Evolutionary conservation across 331 rosid species (phyloP).

Genomic region (Telfairia occidentalis): DNA sequence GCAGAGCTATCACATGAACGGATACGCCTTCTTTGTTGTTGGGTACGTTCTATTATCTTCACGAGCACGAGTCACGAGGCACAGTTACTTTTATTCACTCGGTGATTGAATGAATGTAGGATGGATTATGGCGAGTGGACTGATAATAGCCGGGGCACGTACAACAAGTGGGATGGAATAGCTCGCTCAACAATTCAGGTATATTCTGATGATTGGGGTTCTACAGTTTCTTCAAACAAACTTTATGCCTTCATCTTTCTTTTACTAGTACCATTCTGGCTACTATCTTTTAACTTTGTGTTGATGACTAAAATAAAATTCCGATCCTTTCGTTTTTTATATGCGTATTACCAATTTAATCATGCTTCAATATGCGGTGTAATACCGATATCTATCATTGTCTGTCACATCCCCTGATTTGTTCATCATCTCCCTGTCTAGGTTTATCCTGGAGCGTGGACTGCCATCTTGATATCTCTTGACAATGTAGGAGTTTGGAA

Average conservation of each 20-base stretch:
- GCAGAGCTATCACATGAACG: constrained; percentile 77
- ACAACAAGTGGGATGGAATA: constrained; percentile 98
- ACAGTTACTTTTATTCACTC: constrained; percentile 3
- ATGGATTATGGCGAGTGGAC: constrained; percentile 98
- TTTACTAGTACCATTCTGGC: neutral
- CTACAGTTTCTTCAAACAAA: neutral
- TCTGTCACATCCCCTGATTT: neutral
- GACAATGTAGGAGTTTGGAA: constrained; percentile 97
- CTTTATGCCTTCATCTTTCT: neutral
- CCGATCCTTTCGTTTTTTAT: neutral
- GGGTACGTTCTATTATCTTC: constrained; percentile 41
- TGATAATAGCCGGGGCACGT: constrained; percentile 89
- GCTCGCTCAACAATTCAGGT: constrained; percentile 92
- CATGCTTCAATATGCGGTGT: neutral
- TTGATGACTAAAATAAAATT: neutral
- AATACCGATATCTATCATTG: neutral
- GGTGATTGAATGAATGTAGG: constrained; percentile 32
- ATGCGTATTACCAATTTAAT: neutral
- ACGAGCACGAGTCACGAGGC: neutral
- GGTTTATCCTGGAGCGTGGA: constrained; percentile 99
- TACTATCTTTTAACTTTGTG: neutral
- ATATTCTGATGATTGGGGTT: neutral
- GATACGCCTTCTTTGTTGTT: constrained; percentile 90
- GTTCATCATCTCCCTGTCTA: constrained; percentile 9
- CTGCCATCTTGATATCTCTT: constrained; percentile 72